Evolutionary conservation across 345 rosid species (phyloP).

Genomic region (Salix koriyanagi): DNA sequence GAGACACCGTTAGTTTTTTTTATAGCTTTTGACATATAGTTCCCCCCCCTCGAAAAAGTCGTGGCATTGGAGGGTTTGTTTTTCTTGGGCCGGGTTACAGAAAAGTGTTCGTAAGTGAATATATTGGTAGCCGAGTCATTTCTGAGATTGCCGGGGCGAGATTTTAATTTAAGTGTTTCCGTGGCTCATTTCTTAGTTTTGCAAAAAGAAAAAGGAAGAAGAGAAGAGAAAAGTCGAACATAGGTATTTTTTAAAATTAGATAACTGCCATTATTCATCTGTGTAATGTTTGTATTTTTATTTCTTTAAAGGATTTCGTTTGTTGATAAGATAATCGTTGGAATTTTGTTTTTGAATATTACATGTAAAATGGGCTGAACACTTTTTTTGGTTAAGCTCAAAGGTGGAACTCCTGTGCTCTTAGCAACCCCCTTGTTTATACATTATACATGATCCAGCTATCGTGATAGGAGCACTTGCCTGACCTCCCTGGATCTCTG

Average conservation of each 20-base stretch:
- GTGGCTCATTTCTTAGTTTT: not conserved
- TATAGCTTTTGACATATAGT: slow-evolving; percentile 1
- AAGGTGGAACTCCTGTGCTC: not conserved
- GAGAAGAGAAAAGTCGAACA: not conserved
- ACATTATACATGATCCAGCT: too few species aligned
- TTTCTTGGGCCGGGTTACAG: slow-evolving; percentile 19
- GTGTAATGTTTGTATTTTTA: not conserved
- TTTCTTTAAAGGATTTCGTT: too few species aligned
- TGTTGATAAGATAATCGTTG: not conserved
- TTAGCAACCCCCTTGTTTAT: too few species aligned
- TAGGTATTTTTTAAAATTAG: not conserved
- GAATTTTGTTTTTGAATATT: not conserved
- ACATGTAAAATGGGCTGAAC: not conserved
- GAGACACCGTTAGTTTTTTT: slow-evolving; percentile 51
- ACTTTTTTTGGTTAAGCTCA: not conserved
- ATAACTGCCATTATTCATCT: not conserved
- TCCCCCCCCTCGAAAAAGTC: not conserved
- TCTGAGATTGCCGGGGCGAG: not conserved
- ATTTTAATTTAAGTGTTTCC: not conserved
- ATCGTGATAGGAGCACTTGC: too few species aligned
- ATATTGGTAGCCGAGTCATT: not conserved
- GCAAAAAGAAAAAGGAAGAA: not conserved
- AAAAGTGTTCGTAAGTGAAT: slow-evolving; percentile 9
- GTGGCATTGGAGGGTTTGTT: slow-evolving; percentile 14
- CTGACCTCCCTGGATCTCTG: too few species aligned